Evolutionary conservation across 148 eudicot species (phyloP).

Genomic region (Fallopia convolvulus): DNA sequence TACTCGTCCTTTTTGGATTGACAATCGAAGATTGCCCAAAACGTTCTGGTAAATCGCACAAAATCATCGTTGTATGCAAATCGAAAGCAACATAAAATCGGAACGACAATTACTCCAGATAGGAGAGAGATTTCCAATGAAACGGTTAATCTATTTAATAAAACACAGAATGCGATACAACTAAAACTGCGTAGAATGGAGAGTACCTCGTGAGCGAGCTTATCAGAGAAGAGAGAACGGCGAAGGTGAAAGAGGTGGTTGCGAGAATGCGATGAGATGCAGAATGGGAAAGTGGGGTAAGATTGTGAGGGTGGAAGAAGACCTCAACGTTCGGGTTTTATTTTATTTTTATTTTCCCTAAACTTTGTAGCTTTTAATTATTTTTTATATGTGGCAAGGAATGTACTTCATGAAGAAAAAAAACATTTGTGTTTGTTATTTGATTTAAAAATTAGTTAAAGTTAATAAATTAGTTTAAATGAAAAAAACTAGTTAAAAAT

Average conservation of each 20-base stretch:
- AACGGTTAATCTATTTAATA: not conserved
- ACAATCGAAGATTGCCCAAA: not conserved
- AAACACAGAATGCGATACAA: not conserved
- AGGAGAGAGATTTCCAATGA: not conserved
- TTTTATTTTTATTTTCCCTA: not conserved
- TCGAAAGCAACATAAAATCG: not conserved
- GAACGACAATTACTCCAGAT: not conserved
- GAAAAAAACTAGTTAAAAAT: too few relatives aligned
- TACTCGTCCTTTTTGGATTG: not conserved
- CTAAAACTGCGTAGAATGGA: not conserved
- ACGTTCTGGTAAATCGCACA: not conserved
- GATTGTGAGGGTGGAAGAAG: not conserved
- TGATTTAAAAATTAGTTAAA: too few relatives aligned
- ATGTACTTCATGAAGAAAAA: too few relatives aligned
- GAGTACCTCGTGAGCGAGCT: not conserved
- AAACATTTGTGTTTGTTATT: too few relatives aligned
- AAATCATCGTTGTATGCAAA: not conserved
- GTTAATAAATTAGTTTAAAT: too few relatives aligned
- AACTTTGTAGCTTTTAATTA: too few relatives aligned
- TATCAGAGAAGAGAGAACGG: not conserved
- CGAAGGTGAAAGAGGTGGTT: not conserved
- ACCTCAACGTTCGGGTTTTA: not conserved
- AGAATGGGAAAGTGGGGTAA: not conserved
- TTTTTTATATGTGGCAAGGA: too few relatives aligned
- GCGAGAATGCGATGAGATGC: not conserved